These are phyloP conservation scores for Suillus weaverae DNA, from an alignment of 768 basidiomycete species.

Conservation along the genomic window DNA sequence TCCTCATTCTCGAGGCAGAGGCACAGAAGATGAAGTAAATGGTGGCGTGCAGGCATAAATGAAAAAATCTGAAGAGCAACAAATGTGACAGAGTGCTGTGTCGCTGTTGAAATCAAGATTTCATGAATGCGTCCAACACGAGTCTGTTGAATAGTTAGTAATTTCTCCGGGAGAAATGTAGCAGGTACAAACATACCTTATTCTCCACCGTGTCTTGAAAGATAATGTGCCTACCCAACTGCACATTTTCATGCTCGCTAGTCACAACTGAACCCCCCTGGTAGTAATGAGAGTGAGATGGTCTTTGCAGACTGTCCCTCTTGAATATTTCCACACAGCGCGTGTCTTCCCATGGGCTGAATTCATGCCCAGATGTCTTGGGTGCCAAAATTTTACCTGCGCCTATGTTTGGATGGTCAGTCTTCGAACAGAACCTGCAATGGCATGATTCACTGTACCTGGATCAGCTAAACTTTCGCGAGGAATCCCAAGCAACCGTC, in stretches of 20 bases:
- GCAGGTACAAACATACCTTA: background rate
- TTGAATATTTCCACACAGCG: background rate
- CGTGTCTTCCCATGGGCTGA: slow-evolving; percentile 2
- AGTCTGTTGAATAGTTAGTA: slow-evolving; percentile 1
- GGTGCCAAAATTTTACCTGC: background rate
- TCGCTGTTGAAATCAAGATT: slow-evolving; percentile 2
- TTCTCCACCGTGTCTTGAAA: background rate
- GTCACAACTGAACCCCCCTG: background rate
- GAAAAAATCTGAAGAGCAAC: slow-evolving; percentile 1
- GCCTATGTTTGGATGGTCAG: background rate
- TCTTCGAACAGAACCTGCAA: background rate
- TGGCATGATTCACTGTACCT: background rate
- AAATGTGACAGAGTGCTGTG: background rate
- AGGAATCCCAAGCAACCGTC: no score
- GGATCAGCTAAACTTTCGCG: background rate
- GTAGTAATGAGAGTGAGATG: background rate
- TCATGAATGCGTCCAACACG: slow-evolving; percentile 4
- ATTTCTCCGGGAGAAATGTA: background rate
- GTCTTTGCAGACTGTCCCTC: background rate
- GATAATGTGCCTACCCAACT: background rate
- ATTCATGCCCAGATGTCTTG: background rate
- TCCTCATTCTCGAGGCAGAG: background rate
- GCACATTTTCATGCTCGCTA: background rate
- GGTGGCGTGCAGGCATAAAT: background rate
- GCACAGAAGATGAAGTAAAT: background rate